phyloP scores from a whole-genome alignment of 305 asterid genomes.

The Striga hermonthica region DNA sequence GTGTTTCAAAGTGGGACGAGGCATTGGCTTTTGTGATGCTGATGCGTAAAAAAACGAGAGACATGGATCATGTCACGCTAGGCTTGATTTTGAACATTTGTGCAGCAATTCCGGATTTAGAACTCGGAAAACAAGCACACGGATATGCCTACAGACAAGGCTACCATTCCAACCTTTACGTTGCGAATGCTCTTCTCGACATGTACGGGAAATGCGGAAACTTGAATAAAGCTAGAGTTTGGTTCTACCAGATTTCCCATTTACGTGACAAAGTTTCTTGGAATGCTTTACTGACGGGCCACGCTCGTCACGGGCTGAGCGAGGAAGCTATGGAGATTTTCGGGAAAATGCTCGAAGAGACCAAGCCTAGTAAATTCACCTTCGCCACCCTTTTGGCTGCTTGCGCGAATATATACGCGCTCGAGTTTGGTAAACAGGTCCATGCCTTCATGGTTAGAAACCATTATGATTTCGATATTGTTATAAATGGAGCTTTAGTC shows the following conservation, averaged over 20 bases:
- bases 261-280: slow-evolving; percentile 60
- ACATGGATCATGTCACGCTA: slow-evolving; percentile 60
- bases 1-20: slow-evolving; percentile 53
- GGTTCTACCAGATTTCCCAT: slow-evolving; percentile 59
- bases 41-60: slow-evolving; percentile 43
- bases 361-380: slow-evolving; percentile 61
- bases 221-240: slow-evolving; percentile 53
- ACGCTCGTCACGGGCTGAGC: slow-evolving; percentile 52
- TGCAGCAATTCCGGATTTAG: slow-evolving; percentile 59
- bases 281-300: slow-evolving; percentile 62
- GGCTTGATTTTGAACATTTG: slow-evolving; percentile 55
- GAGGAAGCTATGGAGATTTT: slow-evolving; percentile 55
- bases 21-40: slow-evolving; percentile 53
- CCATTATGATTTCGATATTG: slow-evolving; percentile 53
- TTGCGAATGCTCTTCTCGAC: slow-evolving; percentile 63
- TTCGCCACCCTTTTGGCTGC: slow-evolving; percentile 71
- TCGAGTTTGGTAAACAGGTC: slow-evolving; percentile 63
- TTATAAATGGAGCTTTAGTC: slow-evolving; percentile 62
- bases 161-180: slow-evolving; percentile 40
- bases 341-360: slow-evolving; percentile 57
- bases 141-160: slow-evolving; percentile 62
- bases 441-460: slow-evolving; percentile 69
- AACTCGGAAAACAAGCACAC: slow-evolving; percentile 73
- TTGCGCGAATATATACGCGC: slow-evolving; percentile 69
- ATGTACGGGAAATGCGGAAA: slow-evolving; percentile 79